These are phyloP conservation scores for Argentina anserina DNA, from an alignment of 306 rosid genomes.

Conservation along the genomic window DNA sequence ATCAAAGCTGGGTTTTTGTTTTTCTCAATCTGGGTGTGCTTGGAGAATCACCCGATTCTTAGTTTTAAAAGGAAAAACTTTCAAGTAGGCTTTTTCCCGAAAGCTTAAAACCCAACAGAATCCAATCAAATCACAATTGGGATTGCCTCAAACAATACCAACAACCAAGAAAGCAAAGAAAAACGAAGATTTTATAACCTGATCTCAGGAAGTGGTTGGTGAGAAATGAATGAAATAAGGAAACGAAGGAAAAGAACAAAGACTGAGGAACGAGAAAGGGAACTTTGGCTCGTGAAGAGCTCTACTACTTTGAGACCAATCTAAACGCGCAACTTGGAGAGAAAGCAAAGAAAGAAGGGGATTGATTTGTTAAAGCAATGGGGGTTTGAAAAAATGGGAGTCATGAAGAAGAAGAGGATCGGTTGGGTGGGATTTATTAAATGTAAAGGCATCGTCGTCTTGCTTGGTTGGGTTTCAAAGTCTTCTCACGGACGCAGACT, in stretches of 20 bases:
- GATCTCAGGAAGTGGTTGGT: not conserved
- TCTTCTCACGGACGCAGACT: not conserved
- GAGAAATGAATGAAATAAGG: not conserved
- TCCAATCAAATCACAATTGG: constrained; percentile 4
- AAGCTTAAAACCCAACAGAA: not conserved
- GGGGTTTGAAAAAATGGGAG: constrained; percentile 3
- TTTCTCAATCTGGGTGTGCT: not conserved
- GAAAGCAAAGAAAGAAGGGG: constrained; percentile 11
- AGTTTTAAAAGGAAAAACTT: not conserved
- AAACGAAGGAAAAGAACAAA: not conserved
- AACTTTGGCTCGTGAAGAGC: constrained; percentile 5
- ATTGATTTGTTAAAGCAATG: constrained; percentile 17
- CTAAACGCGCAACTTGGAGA: constrained; percentile 22
- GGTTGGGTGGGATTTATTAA: not conserved
- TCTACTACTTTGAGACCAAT: constrained; percentile 29
- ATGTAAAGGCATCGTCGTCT: not conserved
- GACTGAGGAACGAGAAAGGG: constrained; percentile 1
- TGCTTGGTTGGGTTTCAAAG: constrained; percentile 1
- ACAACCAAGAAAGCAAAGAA: not conserved
- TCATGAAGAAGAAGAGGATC: not conserved
- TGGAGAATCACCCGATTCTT: not conserved
- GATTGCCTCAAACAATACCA: not conserved
- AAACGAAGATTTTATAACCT: not conserved
- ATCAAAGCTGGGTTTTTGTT: constrained; percentile 7
- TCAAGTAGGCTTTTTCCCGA: too few relatives aligned